Base-by-base conservation (phyloP, 352 stramenopile species). In the Pythium dissotocum region DNA sequence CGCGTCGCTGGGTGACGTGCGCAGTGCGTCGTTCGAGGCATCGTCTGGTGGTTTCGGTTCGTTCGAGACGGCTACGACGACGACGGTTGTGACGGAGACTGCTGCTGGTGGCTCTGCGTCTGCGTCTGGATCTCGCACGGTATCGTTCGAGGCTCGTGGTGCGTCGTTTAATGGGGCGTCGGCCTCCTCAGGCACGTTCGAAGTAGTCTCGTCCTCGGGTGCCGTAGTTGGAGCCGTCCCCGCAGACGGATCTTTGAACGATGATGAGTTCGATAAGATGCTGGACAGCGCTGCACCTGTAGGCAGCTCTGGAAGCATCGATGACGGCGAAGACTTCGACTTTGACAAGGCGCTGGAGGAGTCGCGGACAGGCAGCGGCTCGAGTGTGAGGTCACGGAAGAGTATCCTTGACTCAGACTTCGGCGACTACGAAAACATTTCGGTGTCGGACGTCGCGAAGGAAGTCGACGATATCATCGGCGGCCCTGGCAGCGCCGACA, bases 211-310 rank as follows among this genome's bases (percentile, higher is more conserved):
- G 9, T 61, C 55, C 0, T n/a, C n/a, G 2, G 53, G 28, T 13
- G 28, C 13, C 1, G 54, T 61, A 30, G 61, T 61, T 4, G 36
- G 48, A 28, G n/a, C 44, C 7, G 44, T 52, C 4, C 18, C 44
- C 4, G 16, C 44, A 4, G 54, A 60, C 30, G 63, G 36, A 2
- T 57, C 56, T 0, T 21, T 72, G 10, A 61, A 64, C 12, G 66
- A 72, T 40, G 59, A 72, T 10, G 66, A 72, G 7, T 72, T 72
- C 14, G 66, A 72, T 46, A 67, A 68, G 16, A 72, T 72, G 66
- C 36, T 72, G 2, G 55, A 72, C 44, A 52, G 44, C 42, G 44
- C 59, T 7, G 38, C 64, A 8, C 35, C 44, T 1, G 2, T n/a
- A 6, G 21, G 44, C 4, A 6, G 10, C 18, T 2, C 4, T 12